Conservation (phyloP, 441 rosid genomes). For the Bruguiera hainesii region DNA sequence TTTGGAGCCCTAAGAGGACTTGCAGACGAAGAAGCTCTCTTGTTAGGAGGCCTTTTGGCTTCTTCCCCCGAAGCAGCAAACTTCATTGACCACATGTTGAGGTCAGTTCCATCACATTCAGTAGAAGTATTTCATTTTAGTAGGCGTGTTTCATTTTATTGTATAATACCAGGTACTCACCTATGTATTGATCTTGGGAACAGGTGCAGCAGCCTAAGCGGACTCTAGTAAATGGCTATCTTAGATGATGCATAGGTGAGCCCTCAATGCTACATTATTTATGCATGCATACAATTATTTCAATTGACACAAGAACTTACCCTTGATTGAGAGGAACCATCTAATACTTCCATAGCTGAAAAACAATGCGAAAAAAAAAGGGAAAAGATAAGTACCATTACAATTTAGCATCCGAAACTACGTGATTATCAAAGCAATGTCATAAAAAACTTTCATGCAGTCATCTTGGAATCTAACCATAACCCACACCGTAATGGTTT, state of each 20-base stretch:
- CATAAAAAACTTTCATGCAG: too few species aligned
- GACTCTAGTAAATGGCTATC: neutral
- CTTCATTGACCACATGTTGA: constrained; percentile 22
- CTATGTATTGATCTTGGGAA: neutral
- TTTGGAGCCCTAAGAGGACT: constrained; percentile 21
- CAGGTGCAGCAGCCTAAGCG: neutral
- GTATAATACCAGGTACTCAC: neutral
- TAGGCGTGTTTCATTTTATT: neutral
- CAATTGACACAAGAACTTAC: constrained; percentile 23
- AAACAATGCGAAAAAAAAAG: constrained; percentile 1
- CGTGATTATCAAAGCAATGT: neutral
- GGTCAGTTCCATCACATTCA: constrained; percentile 16
- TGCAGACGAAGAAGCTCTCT: constrained; percentile 25
- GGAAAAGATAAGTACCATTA: constrained; percentile 3
- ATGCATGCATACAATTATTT: constrained; percentile 7
- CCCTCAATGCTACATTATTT: neutral
- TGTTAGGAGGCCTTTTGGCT: constrained; percentile 23
- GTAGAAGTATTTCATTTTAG: too few species aligned
- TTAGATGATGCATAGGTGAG: constrained; percentile 9
- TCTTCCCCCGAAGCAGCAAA: constrained; percentile 18
- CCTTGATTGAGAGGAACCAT: constrained; percentile 20
- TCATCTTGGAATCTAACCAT: too few species aligned
- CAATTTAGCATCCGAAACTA: neutral
- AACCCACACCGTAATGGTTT: neutral
- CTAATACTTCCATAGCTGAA: constrained; percentile 28